Evolutionary conservation across 2,329 filamentous ascomycete species (phyloP), one percentile per base, ranked within the genome.

Genomic region (Achaetomium macrosporum): DNA sequence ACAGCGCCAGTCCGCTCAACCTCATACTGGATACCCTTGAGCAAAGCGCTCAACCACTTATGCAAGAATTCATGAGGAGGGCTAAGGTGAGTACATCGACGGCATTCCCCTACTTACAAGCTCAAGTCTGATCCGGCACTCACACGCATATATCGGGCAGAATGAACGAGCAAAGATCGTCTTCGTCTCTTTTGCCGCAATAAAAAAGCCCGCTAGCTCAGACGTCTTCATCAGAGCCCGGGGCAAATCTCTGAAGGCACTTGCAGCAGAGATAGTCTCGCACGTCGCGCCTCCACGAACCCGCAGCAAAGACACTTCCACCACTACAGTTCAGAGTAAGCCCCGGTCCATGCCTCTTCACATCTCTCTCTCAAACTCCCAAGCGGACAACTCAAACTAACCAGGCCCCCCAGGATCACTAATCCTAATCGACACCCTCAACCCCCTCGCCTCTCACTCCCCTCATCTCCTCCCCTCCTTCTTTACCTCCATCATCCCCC

Each of bases 21-120:
- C 74, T 97, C 25, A 71, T 96, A 3, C 76, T 96, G 52, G 92
- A 97, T 69, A 88, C 79, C 33, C 75, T 96, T 30, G 90, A 95
- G 71, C 90, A 96, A 70, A 83, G 84, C 25, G 88, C 84, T 7
- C 77, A 75, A 30, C 84, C 84, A 0, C 71, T 96, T 4, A 59
- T 92, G 2, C 71, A 74, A 16, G 90, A 96, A 68, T 88, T 92
- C 68, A 81, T 88, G 50, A 74, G 77, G 43, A 79, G 91, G 62
- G 89, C 87, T 50, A 88, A 85, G 74, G 88, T 87, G 61, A 54
- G 35, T 30, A 19, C 29, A 37, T 12, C 3, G 19, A 7, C 4
- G 11, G 29, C 30, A 30, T 2, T 17, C 12, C 8, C 25, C 15
- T 17, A 5, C 2, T 12, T 15, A 6, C 31, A 29, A 15, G 13